phyloP scores from a whole-genome alignment of 2,329 filamentous ascomycete species.

The Cladophialophora carrionii region DNA sequence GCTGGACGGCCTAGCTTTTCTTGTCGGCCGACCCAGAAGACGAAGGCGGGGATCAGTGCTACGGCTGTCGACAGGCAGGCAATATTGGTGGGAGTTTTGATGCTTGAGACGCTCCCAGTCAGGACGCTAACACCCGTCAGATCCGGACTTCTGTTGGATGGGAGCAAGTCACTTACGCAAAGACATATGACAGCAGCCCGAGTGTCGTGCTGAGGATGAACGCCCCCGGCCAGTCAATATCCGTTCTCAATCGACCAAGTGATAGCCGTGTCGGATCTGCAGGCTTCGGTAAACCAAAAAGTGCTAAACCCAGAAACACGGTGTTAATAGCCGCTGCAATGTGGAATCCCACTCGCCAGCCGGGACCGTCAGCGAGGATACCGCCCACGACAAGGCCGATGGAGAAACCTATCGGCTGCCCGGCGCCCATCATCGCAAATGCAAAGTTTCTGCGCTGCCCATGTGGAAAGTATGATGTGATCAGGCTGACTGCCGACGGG shows the following conservation, averaged over 20 bases:
- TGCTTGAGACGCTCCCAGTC: constrained; percentile 37
- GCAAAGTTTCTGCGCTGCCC: constrained; percentile 56
- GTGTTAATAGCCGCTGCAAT: constrained; percentile 52
- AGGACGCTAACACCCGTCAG: constrained; percentile 12
- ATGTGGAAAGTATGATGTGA: constrained; percentile 53
- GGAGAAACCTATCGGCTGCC: constrained; percentile 57
- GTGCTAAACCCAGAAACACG: constrained; percentile 42
- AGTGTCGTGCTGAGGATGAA: constrained; percentile 52
- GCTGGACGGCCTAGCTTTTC: constrained; percentile 55
- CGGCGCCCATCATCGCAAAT: constrained; percentile 57
- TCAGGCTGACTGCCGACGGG: constrained; percentile 55
- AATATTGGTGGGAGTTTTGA: constrained; percentile 52
- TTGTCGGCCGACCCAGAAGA: constrained; percentile 59
- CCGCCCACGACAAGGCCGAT: constrained; percentile 57
- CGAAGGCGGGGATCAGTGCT: constrained; percentile 54
- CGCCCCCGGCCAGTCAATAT: constrained; percentile 61
- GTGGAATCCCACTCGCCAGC: constrained; percentile 59
- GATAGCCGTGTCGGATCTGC: constrained; percentile 32
- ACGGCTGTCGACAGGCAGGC: constrained; percentile 52
- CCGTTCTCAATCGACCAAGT: constrained; percentile 42
- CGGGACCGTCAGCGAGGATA: constrained; percentile 52
- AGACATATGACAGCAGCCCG: constrained; percentile 56
- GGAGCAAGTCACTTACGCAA: constrained; percentile 47
- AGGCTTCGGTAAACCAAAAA: constrained; percentile 48
- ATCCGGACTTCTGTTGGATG: not conserved